phyloP scores from a whole-genome alignment of 768 basidiomycete species.

The Lanmaoa rubissima region DNA sequence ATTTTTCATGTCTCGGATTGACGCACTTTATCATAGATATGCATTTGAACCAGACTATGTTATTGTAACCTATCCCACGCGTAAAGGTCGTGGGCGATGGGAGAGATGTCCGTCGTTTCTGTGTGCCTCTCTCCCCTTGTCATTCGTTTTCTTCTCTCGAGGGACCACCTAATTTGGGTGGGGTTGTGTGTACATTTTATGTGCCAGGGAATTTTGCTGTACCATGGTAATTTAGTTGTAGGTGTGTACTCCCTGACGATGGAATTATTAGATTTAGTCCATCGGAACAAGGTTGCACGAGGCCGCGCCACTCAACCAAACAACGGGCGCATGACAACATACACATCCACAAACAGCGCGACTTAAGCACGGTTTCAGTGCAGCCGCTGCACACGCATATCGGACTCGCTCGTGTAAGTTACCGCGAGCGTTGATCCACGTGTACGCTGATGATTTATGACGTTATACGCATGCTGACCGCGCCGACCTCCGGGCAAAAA shows the following conservation, averaged over 20 bases:
- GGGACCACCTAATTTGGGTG: constrained; percentile 13
- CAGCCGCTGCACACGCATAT: neutral
- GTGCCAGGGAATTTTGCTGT: constrained; percentile 11
- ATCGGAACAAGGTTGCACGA: neutral
- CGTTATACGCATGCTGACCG: constrained; percentile 1
- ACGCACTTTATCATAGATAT: constrained; percentile 21
- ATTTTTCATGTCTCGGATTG: constrained; percentile 6
- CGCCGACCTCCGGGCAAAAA: neutral
- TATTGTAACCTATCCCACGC: constrained; percentile 11
- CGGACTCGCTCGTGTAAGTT: too few species aligned
- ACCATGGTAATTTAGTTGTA: constrained; percentile 6
- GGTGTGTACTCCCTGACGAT: neutral
- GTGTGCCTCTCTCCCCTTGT: neutral
- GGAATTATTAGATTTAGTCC: neutral
- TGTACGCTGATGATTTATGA: neutral
- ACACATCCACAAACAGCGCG: constrained; percentile 6
- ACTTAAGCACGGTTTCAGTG: neutral
- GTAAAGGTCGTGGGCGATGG: neutral
- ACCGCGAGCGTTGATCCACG: neutral
- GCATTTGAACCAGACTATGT: constrained; percentile 23
- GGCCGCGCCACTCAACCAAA: neutral
- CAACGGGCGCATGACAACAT: neutral
- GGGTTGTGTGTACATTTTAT: constrained; percentile 9
- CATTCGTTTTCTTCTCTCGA: constrained; percentile 9
- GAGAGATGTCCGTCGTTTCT: constrained; percentile 14